Evolutionary conservation across 2,329 filamentous ascomycete species (phyloP), one percentile per base, ranked within the genome.

Genomic region (Aschersonia sp.): DNA sequence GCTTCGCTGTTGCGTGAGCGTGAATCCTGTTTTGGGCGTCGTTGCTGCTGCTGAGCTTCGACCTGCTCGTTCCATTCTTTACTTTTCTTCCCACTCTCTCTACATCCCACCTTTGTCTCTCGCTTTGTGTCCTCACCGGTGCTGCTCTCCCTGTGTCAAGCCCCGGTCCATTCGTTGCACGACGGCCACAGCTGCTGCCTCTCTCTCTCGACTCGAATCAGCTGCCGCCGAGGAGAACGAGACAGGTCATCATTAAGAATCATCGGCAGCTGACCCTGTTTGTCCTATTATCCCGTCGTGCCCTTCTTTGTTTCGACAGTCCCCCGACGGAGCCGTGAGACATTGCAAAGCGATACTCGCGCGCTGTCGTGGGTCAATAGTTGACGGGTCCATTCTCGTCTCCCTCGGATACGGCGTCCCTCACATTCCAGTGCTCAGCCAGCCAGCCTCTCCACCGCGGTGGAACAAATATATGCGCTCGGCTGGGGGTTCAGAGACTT

Each of bases 361-460:
- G 48, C 55, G 49, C 48, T 6, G 40, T 50, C 50, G 52, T 50
- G 47, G 52, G 45, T 53, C 54, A 49, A 58, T 57, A 55, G 52
- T 51, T 42, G 48, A 46, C 47, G 49, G 42, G 51, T 53, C 52
- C 55, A 57, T 58, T 59, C 54, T 55, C 58, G 50, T 45, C 52
- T 50, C 57, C 53, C 51, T 54, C 58, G 55, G 31, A 52, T 50
- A 53, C 51, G 41, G 48, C 49, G 52, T 50, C 51, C 48, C 38
- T 52, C 10, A 41, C 59, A 61, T 64, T 64, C 61, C 59, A 59
- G 52, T 42, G 10, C 40, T 48, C 45, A 35, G 49, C 42, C 28
- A 35, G 31, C 47, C 40, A 50, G 54, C 53, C 38, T n/a, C 38
- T 41, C 9, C 38, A 28, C 32, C 5, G 35, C 47, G 42, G 31